phyloP scores from a whole-genome alignment of 2,329 filamentous ascomycete genomes.

The Sporothrix brasiliensis region DNA sequence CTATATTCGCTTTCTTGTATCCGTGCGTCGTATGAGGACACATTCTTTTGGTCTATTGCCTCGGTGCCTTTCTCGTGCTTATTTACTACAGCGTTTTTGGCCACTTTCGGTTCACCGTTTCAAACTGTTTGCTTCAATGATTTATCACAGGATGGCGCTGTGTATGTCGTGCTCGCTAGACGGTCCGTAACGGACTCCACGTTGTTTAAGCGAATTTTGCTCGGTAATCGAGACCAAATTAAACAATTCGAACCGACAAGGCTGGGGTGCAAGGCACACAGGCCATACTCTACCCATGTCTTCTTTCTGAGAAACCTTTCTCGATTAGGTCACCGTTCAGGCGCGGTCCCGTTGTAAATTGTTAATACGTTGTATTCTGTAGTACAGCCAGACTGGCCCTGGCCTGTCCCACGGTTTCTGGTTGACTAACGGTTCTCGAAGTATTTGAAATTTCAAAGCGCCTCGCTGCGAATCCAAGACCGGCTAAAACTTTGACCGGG shows the following conservation, averaged over 20 bases:
- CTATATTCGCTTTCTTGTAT: neutral
- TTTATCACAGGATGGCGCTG: neutral
- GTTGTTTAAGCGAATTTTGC: neutral
- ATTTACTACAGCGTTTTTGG: neutral
- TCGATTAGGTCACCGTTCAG: neutral
- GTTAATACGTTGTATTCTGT: no score
- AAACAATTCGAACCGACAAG: neutral
- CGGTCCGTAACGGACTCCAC: neutral
- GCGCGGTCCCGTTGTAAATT: no score
- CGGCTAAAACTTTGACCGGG: neutral
- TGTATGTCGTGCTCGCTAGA: neutral
- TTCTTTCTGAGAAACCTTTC: neutral
- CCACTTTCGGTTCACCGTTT: neutral
- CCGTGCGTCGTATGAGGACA: neutral
- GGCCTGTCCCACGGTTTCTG: no score
- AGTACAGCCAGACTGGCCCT: no score
- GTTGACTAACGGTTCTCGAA: no score
- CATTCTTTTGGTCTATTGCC: neutral
- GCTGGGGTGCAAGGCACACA: neutral
- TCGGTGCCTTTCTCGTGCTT: neutral
- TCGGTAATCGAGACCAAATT: neutral
- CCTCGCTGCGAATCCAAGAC: neutral
- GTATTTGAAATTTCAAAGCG: no score
- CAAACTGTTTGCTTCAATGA: neutral
- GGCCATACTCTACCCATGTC: neutral